Percentiles rank a stretch among this genome's conserved stretches.
Conservation (phyloP, 2,329 filamentous ascomycete species). For the Ophiosphaerella herpotricha region DNA sequence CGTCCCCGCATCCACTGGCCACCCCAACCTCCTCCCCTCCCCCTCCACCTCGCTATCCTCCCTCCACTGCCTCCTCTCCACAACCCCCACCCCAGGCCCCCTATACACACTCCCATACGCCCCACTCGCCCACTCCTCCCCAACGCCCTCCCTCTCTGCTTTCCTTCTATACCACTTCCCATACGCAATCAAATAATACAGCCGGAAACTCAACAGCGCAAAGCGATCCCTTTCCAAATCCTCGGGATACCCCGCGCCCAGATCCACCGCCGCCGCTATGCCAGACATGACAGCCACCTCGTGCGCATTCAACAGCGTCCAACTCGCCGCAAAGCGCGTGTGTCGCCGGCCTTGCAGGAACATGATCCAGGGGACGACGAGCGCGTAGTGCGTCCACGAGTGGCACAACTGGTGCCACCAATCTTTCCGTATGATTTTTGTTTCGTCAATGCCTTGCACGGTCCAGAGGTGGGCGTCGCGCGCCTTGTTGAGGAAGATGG, state of each 20-base stretch:
- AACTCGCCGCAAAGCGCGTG: slow-evolving; percentile 68
- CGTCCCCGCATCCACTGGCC: slow-evolving; percentile 19
- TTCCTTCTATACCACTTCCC: slow-evolving; percentile 63
- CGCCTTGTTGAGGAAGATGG: slow-evolving; percentile 67
- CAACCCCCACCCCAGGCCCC: slow-evolving; percentile 60
- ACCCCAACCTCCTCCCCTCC: slow-evolving; percentile 14
- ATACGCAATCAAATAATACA: slow-evolving; percentile 66
- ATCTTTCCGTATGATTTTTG: slow-evolving; percentile 65
- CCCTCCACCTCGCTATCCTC: slow-evolving; percentile 46
- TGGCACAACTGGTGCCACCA: slow-evolving; percentile 73
- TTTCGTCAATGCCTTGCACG: slow-evolving; percentile 61
- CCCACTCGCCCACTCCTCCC: slow-evolving; percentile 61
- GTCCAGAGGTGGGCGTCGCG: slow-evolving; percentile 62
- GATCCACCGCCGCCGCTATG: slow-evolving; percentile 70
- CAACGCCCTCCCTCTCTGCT: slow-evolving; percentile 53
- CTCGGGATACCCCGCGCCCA: slow-evolving; percentile 67
- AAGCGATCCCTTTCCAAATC: slow-evolving; percentile 67
- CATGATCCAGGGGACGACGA: slow-evolving; percentile 74
- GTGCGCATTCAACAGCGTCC: slow-evolving; percentile 73
- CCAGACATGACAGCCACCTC: slow-evolving; percentile 73
- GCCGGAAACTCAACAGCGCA: slow-evolving; percentile 62
- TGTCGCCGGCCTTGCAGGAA: slow-evolving; percentile 68
- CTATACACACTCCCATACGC: slow-evolving; percentile 64
- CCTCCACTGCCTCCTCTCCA: slow-evolving; percentile 61
- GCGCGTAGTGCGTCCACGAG: slow-evolving; percentile 65